phyloP scores from a whole-genome alignment of 1,284 basidiomycete species.

The Tremellales sp. region DNA sequence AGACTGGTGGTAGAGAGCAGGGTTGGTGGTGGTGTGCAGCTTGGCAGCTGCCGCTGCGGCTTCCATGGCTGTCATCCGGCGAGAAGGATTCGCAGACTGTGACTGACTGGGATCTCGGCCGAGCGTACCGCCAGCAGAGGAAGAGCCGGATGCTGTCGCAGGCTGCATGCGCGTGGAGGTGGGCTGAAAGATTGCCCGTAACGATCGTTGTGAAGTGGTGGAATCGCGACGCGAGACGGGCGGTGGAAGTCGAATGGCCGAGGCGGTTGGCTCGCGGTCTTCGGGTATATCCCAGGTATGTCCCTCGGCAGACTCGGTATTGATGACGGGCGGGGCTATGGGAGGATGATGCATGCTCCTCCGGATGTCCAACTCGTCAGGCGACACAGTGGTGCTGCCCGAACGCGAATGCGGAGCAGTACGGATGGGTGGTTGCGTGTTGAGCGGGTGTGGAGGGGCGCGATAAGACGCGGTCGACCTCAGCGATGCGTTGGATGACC shows the following conservation, averaged over 20 bases:
- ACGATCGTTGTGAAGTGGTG: background rate
- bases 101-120: background rate
- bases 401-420: conserved; percentile 10
- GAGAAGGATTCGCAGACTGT: background rate
- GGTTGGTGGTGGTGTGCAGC: conserved; percentile 34
- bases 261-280: background rate
- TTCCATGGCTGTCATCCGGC: conserved; percentile 27
- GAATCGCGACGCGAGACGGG: background rate
- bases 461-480: conserved; percentile 41
- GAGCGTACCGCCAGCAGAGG: too few relatives aligned
- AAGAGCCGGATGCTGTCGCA: background rate
- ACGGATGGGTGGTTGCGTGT: conserved; percentile 37
- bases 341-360: conserved; percentile 41
- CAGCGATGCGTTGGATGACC: conserved; percentile 34
- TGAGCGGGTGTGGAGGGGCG: conserved; percentile 45
- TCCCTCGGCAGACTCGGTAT: conserved; percentile 32
- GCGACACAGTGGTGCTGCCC: conserved; percentile 19
- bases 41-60: conserved; percentile 26
- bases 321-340: conserved; percentile 38
- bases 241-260: too few relatives aligned
- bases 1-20: conserved; percentile 37
- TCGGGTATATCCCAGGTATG: conserved; percentile 27
- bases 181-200: background rate
- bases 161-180: background rate
- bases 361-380: conserved; percentile 8